phyloP scores from a whole-genome alignment of 2,329 filamentous ascomycete genomes.

The Colletotrichum sp. region DNA sequence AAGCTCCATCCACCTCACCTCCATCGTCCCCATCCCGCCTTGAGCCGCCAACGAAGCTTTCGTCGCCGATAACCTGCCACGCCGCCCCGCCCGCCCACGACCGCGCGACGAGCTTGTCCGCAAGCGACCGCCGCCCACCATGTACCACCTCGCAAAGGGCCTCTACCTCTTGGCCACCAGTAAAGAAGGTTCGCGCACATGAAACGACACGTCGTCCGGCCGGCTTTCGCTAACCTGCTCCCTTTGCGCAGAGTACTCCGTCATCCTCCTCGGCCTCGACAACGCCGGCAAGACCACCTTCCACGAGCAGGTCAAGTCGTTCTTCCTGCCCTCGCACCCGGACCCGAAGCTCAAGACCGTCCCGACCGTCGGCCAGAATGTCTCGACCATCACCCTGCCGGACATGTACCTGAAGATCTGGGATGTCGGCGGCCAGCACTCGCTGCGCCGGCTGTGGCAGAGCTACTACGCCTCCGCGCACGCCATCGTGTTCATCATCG shows the following conservation, averaged over 20 bases:
- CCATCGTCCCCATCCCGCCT: slow-evolving; percentile 9
- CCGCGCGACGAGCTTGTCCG: slow-evolving; percentile 1
- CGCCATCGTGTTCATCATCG: slow-evolving; percentile 97
- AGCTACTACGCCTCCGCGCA: slow-evolving; percentile 94
- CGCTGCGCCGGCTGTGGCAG: slow-evolving; percentile 90
- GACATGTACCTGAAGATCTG: slow-evolving; percentile 99
- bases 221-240: not conserved
- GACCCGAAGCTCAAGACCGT: slow-evolving; percentile 83
- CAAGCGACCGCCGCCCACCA: slow-evolving; percentile 39
- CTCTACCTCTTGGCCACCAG: slow-evolving; percentile 94
- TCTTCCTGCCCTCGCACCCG: slow-evolving; percentile 71
- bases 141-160: slow-evolving; percentile 97
- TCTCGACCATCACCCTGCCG: slow-evolving; percentile 86
- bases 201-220: not conserved
- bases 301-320: slow-evolving; percentile 92
- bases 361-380: slow-evolving; percentile 96
- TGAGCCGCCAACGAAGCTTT: slow-evolving; percentile 2
- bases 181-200: slow-evolving; percentile 77
- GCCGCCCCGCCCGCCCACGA: not conserved
- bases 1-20: slow-evolving; percentile 8
- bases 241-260: slow-evolving; percentile 79
- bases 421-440: slow-evolving; percentile 95
- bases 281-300: slow-evolving; percentile 99
- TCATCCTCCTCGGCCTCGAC: slow-evolving; percentile 95
- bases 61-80: not conserved